Conservation (phyloP, 2,329 filamentous ascomycete genomes). For the Penicillium nordicum region DNA sequence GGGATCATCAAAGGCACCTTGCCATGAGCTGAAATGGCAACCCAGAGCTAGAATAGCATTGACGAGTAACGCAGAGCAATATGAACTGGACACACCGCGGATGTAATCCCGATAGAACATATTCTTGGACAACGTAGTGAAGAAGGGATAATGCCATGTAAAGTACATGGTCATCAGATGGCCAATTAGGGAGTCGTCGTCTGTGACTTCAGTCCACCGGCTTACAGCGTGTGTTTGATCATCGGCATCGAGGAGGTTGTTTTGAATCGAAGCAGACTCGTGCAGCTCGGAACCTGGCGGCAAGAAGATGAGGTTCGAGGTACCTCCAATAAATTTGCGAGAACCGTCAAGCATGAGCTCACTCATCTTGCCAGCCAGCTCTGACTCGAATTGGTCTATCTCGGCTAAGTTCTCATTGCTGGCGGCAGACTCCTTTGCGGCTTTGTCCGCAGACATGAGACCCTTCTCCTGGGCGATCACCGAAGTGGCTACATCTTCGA, state of each 20-base stretch:
- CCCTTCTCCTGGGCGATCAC: constrained; percentile 55
- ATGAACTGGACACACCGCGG: constrained; percentile 64
- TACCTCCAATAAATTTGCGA: constrained; percentile 88
- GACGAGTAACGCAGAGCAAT: constrained; percentile 86
- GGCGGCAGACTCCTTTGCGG: constrained; percentile 22
- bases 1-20: constrained; percentile 66
- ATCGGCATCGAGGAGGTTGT: constrained; percentile 47
- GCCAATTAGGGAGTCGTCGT: constrained; percentile 71
- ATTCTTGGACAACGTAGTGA: constrained; percentile 81
- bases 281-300: constrained; percentile 51
- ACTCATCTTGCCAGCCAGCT: constrained; percentile 89
- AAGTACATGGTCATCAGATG: constrained; percentile 98
- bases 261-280: constrained; percentile 37
- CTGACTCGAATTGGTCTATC: constrained; percentile 62
- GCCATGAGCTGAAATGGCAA: constrained; percentile 82
- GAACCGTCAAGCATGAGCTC: constrained; percentile 83
- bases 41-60: constrained; percentile 92
- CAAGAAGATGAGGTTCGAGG: constrained; percentile 85
- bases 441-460: constrained; percentile 39
- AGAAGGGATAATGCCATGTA: constrained; percentile 95
- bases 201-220: constrained; percentile 84
- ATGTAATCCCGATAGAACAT: constrained; percentile 85
- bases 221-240: constrained; percentile 65
- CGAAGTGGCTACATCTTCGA: constrained; percentile 62
- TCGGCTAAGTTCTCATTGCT: constrained; percentile 42